phyloP scores from a whole-genome alignment of 345 rosid species.

The Hirschfeldia incana region DNA sequence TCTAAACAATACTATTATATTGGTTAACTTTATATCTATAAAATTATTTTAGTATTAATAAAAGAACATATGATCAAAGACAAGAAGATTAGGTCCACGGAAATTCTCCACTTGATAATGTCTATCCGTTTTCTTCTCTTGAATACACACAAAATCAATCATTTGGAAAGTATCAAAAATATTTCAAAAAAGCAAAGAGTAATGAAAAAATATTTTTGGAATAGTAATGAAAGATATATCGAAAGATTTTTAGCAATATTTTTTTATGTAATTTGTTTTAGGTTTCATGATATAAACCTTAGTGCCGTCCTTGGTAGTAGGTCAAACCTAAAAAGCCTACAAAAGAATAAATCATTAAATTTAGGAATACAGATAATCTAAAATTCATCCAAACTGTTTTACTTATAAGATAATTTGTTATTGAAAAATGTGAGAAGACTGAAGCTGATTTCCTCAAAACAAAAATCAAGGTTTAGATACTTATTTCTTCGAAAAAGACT shows the following conservation, averaged over 20 bases:
- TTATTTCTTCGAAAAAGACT: no score
- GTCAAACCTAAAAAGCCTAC: neutral
- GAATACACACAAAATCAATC: neutral
- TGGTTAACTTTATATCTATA: conserved; percentile 27
- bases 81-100: conserved; percentile 38
- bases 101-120: conserved; percentile 32
- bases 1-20: neutral
- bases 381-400: no score
- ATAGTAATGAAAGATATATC: neutral
- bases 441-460: no score
- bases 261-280: conserved; percentile 2
- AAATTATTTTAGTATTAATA: neutral
- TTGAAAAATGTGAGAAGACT: no score
- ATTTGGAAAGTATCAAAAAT: neutral
- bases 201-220: neutral
- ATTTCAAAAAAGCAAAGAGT: neutral
- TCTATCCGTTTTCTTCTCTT: conserved; percentile 30
- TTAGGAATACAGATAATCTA: no score
- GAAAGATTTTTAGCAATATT: no score
- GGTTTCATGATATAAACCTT: neutral
- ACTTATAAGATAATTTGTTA: no score
- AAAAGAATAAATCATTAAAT: neutral
- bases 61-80: conserved; percentile 28
- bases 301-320: neutral
- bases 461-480: no score